Percentiles rank a stretch among this genome's conserved stretches.
phyloP scores from a whole-genome alignment of 257 asterid genomes.

The Petrea volubilis region DNA sequence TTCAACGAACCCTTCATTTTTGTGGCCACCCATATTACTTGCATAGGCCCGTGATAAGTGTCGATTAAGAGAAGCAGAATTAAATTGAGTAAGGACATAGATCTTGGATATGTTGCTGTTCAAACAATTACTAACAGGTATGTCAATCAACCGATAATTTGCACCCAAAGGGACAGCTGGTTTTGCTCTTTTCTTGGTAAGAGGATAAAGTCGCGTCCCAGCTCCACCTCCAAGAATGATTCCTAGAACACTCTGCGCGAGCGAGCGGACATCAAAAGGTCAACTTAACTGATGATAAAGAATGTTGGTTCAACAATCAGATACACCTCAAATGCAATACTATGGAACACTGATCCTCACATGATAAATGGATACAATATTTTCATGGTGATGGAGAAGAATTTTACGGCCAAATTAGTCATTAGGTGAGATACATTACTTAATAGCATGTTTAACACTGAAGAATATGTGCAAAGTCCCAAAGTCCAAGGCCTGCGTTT shows the following conservation, averaged over 20 bases:
- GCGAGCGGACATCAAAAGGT: conserved; percentile 23
- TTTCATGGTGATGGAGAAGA: not conserved
- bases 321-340: conserved; percentile 12
- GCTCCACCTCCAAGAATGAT: conserved; percentile 80
- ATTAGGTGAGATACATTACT: not conserved
- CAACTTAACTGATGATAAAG: not conserved
- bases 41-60: conserved; percentile 68
- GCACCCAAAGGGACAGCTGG: conserved; percentile 78
- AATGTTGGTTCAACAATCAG: not conserved
- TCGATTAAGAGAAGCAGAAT: conserved; percentile 70
- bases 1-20: conserved; percentile 66
- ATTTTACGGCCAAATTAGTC: not conserved
- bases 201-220: conserved; percentile 65
- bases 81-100: conserved; percentile 67
- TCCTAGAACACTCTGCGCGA: conserved; percentile 60
- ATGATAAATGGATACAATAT: not conserved
- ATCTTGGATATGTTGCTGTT: conserved; percentile 62
- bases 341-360: not conserved
- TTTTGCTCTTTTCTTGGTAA: conserved; percentile 68
- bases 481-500: not conserved
- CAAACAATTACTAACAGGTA: conserved; percentile 66
- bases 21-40: conserved; percentile 64
- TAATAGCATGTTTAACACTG: not conserved
- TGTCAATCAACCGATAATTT: conserved; percentile 62
- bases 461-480: not conserved